These are phyloP conservation scores for Strigomonas galati DNA, from an alignment of 208 protist genomes.

Conservation along the genomic window DNA sequence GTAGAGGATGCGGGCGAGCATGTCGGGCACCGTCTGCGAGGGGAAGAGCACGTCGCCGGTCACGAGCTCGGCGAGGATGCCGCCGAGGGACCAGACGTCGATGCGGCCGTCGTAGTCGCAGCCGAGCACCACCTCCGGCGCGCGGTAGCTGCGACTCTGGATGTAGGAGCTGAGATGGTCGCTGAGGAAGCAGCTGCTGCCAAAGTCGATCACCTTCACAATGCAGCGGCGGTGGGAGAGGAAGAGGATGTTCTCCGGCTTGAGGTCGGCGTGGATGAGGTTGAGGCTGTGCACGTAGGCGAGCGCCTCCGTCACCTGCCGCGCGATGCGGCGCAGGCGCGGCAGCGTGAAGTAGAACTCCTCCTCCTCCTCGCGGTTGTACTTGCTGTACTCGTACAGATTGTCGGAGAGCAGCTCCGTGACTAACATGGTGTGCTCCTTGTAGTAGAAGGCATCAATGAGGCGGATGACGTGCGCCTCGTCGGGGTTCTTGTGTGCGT, in stretches of 20 bases:
- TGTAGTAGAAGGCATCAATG: constrained; percentile 96
- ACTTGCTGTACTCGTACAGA: constrained; percentile 96
- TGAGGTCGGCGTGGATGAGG: constrained; percentile 96
- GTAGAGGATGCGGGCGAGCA: constrained; percentile 90
- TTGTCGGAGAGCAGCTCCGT: constrained; percentile 95
- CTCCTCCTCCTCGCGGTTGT: constrained; percentile 88
- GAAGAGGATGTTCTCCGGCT: constrained; percentile 97
- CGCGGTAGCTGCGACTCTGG: constrained; percentile 93
- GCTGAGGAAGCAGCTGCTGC: constrained; percentile 93
- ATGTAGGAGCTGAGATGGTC: constrained; percentile 95
- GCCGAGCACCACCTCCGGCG: constrained; percentile 92
- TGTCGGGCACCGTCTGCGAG: constrained; percentile 91
- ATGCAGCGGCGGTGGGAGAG: constrained; percentile 91
- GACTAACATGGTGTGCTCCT: constrained; percentile 97
- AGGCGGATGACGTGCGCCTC: constrained; percentile 87
- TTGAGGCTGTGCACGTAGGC: constrained; percentile 92
- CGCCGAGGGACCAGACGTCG: constrained; percentile 95
- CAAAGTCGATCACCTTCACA: constrained; percentile 97
- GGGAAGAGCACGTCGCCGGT: constrained; percentile 94
- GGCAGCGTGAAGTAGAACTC: constrained; percentile 93
- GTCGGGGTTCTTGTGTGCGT: constrained; percentile 88
- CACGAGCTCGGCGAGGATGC: constrained; percentile 92
- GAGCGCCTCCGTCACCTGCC: constrained; percentile 82
- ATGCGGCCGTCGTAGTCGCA: constrained; percentile 94
- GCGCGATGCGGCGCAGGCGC: constrained; percentile 85